Evolutionary conservation across 1,139 yeast species (phyloP), one percentile per base, ranked within the genome.

Genomic region (Taiozyma sp.): DNA sequence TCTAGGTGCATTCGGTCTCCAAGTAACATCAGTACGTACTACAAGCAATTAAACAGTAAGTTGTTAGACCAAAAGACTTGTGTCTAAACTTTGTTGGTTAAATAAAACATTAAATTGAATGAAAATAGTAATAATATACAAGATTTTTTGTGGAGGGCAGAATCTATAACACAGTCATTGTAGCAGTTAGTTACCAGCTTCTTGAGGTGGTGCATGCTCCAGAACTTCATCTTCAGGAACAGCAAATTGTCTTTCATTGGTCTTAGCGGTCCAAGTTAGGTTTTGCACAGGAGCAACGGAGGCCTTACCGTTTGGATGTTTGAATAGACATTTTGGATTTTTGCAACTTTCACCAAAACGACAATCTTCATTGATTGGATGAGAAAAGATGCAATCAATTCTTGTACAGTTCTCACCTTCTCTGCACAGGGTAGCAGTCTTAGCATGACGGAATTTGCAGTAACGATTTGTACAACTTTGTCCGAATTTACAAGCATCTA

Each of bases 391-490:
- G 71, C 97, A 90, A 68, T 90, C 95, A 48, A 82, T 74, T 68
- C 96, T 82, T 30, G 80, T 77, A 71, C 97, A 90, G 48, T 75
- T 75, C 22, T 80, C 78, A 38, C 97, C 97, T 45, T 83, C 87
- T 66, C 96, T 88, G 67, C 97, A 90, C 55, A 87, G 72, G 36
- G 83, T 81, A 19, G 79, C 74, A 14, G 88, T 76, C 19, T 82
- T 78, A 1, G 97, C 96, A 68, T 90, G 97, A 70, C 97, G 81
- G 68, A 81, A 87, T 54, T 87, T 87, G 70, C 97, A 90, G 60
- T 78, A 78, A 58, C 76, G 78, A 63, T 89, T 89, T 45, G 91
- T 84, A 71, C 97, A 90, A 54, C 79, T 74, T 30, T 76, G 60
- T 44, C 92, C 91, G 66, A 81, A 90, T 67, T 86, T 87, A 70